Percentiles rank a stretch among this genome's conserved stretches.
Evolutionary conservation across 495 filamentous ascomycete genomes (phyloP).

Genomic region (Lichina pygmaea): DNA sequence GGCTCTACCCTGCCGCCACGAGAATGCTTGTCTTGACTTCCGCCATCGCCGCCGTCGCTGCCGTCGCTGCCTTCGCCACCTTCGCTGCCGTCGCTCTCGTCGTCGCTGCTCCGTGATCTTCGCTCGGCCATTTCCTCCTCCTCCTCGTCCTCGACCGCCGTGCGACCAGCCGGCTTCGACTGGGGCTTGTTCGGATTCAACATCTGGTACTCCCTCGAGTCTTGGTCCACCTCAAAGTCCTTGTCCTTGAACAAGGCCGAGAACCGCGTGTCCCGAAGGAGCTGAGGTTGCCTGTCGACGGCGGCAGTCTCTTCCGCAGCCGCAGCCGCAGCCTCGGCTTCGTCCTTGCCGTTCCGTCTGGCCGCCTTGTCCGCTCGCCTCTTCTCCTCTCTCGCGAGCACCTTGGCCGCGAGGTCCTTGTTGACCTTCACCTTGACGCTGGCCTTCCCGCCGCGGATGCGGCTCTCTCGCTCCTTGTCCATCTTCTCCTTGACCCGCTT

Average conservation of each 20-base stretch:
- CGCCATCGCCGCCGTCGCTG: conserved; percentile 8
- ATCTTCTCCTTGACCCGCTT: conserved; percentile 80
- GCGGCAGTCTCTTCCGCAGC: conserved; percentile 4
- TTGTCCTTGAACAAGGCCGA: conserved; percentile 67
- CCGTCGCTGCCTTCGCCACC: conserved; percentile 5
- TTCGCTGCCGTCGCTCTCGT: conserved; percentile 16
- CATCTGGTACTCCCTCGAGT: conserved; percentile 56
- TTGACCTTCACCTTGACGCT: conserved; percentile 82
- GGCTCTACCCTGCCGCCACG: no score
- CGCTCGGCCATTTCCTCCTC: conserved; percentile 18
- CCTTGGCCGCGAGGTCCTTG: conserved; percentile 55
- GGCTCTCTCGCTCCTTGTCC: conserved; percentile 72
- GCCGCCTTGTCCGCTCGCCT: conserved; percentile 32
- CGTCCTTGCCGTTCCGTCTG: conserved; percentile 26
- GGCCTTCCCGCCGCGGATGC: conserved; percentile 39
- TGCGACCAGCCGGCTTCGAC: conserved; percentile 25
- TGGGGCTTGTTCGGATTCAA: conserved; percentile 43
- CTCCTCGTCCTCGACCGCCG: conserved; percentile 40
- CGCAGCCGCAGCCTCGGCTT: conserved; percentile 6
- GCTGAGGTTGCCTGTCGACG: conserved; percentile 11
- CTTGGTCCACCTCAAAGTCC: conserved; percentile 81
- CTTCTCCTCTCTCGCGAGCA: conserved; percentile 57
- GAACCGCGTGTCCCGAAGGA: conserved; percentile 72
- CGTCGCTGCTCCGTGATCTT: neutral
- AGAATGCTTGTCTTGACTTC: neutral